Evolutionary conservation across 371 early-diverging fungal genomes (phyloP).

Genomic region (Actinomucor elegans): DNA sequence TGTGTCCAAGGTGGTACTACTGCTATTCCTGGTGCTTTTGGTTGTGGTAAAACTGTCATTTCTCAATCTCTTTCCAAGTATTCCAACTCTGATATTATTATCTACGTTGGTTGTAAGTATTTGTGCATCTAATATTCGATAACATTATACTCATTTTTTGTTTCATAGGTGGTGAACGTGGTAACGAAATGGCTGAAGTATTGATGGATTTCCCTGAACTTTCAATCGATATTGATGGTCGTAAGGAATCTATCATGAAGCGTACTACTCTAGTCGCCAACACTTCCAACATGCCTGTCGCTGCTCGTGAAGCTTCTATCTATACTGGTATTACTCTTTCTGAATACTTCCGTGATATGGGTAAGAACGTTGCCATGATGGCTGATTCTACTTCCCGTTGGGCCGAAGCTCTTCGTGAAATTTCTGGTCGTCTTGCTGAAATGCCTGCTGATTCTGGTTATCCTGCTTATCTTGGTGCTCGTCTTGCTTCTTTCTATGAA

Average conservation of each 20-base stretch:
- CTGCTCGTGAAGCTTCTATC: slow-evolving; percentile 99
- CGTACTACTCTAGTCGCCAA: slow-evolving; percentile 99
- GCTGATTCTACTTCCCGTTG: slow-evolving; percentile 99
- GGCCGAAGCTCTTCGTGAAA: slow-evolving; percentile 99
- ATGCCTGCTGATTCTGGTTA: slow-evolving; percentile 99
- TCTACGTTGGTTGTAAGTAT: slow-evolving; percentile 96
- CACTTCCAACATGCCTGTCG: slow-evolving; percentile 99
- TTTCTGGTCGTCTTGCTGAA: slow-evolving; percentile 99
- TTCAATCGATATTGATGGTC: slow-evolving; percentile 88
- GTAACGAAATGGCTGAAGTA: slow-evolving; percentile 99
- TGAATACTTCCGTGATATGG: slow-evolving; percentile 99
- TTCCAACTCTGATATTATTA: slow-evolving; percentile 99
- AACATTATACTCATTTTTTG: slow-evolving; percentile 1
- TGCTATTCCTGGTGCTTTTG: slow-evolving; percentile 99
- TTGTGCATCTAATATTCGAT: neutral
- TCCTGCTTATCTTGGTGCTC: slow-evolving; percentile 99
- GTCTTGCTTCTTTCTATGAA: slow-evolving; percentile 99
- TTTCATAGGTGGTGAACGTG: slow-evolving; percentile 93
- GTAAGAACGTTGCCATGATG: slow-evolving; percentile 99
- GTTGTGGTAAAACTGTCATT: slow-evolving; percentile 99
- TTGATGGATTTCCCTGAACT: slow-evolving; percentile 99
- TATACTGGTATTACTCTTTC: slow-evolving; percentile 99
- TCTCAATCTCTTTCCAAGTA: slow-evolving; percentile 99
- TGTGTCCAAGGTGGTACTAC: slow-evolving; percentile 99
- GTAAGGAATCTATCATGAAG: slow-evolving; percentile 99